Conservation (phyloP, 805 yeast genomes). For the Danielozyma ontarioensis region DNA sequence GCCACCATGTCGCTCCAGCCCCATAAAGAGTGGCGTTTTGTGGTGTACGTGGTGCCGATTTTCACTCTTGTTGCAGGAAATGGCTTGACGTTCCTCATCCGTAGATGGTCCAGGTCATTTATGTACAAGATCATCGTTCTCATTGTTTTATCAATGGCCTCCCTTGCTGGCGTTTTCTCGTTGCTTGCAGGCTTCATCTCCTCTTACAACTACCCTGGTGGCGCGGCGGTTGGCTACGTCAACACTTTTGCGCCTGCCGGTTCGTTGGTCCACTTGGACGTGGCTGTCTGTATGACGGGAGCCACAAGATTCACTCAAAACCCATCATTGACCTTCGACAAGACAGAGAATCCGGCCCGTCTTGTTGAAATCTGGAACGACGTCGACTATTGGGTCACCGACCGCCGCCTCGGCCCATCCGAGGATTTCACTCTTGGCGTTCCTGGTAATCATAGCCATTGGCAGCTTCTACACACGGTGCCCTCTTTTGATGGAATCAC, state of each 20-base stretch:
- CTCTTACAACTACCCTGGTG: conserved; percentile 84
- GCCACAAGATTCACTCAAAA: conserved; percentile 66
- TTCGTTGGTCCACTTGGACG: conserved; percentile 63
- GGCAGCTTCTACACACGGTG: conserved; percentile 19
- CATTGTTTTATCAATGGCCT: conserved; percentile 15
- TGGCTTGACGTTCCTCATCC: conserved; percentile 40
- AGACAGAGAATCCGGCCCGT: conserved; percentile 51
- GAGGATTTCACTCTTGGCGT: conserved; percentile 8
- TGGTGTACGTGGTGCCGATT: conserved; percentile 69
- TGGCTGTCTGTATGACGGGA: conserved; percentile 84
- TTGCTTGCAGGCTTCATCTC: conserved; percentile 56
- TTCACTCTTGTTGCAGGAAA: conserved; percentile 60
- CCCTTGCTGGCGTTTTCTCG: conserved; percentile 35
- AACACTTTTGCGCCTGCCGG: conserved; percentile 35
- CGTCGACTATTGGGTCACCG: conserved; percentile 26
- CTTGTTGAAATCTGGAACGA: conserved; percentile 28
- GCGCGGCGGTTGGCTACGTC: conserved; percentile 56
- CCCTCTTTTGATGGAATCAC: conserved; percentile 15
- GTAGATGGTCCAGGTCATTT: conserved; percentile 12
- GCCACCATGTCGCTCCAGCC: conserved; percentile 70
- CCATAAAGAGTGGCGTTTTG: conserved; percentile 93
- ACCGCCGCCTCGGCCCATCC: conserved; percentile 10
- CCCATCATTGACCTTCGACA: conserved; percentile 53
- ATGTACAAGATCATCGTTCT: conserved; percentile 24
- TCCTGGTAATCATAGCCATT: conserved; percentile 9